Evolutionary conservation across 306 rosid genomes (phyloP).

Genomic region (Glycine tomentella): DNA sequence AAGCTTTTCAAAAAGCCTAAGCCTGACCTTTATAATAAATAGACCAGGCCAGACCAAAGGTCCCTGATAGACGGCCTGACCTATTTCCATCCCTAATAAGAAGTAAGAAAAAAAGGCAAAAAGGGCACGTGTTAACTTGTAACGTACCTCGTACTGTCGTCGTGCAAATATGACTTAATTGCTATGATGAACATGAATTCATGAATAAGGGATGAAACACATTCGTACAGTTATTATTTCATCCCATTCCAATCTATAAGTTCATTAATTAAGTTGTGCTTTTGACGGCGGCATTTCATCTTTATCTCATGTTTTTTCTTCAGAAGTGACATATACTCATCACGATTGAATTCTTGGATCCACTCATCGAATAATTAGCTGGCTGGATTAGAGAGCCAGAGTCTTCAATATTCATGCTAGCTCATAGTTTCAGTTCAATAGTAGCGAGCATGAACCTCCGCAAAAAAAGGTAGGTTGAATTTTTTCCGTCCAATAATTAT

Average conservation of each 20-base stretch:
- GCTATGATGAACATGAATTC: background rate
- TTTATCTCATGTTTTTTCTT: background rate
- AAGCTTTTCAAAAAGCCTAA: too few relatives aligned
- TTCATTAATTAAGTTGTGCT: background rate
- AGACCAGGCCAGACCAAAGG: too few relatives aligned
- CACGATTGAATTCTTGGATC: background rate
- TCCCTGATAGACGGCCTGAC: too few relatives aligned
- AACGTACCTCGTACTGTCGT: slow-evolving; percentile 11
- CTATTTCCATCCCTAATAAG: too few relatives aligned
- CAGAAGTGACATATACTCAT: background rate
- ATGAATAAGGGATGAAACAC: background rate
- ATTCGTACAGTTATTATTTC: background rate
- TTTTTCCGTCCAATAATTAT: background rate
- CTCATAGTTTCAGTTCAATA: background rate
- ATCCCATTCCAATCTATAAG: background rate
- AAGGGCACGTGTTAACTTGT: background rate
- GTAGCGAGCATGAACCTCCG: slow-evolving; percentile 1
- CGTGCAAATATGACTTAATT: background rate
- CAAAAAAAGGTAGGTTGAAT: background rate
- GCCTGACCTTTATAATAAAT: too few relatives aligned
- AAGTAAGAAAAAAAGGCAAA: background rate
- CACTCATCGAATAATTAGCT: background rate
- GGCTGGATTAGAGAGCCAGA: background rate
- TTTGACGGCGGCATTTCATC: background rate
- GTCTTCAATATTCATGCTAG: background rate